Percentiles rank a stretch among this genome's conserved stretches.
Evolutionary conservation across 768 basidiomycete genomes (phyloP).

Genomic region (Agaricus bisporus): DNA sequence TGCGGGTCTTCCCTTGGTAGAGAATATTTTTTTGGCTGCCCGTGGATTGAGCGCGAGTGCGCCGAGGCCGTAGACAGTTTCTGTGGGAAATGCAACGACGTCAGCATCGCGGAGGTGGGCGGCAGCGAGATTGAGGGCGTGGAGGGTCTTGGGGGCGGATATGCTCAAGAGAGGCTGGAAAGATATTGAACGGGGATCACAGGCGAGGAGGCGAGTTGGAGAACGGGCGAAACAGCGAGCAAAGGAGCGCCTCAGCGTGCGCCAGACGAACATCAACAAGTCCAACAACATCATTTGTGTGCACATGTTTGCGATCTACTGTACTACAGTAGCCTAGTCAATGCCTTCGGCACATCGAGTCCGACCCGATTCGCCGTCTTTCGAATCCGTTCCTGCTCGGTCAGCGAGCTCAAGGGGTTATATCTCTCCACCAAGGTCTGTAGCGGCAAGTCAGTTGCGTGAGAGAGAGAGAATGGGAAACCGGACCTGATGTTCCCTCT

Average conservation of each 20-base stretch:
- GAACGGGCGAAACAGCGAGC: slow-evolving; percentile 18
- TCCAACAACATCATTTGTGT: slow-evolving; percentile 6
- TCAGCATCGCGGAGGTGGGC: slow-evolving; percentile 41
- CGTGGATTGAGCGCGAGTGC: slow-evolving; percentile 64
- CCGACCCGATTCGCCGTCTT: slow-evolving; percentile 87
- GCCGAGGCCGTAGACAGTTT: slow-evolving; percentile 98
- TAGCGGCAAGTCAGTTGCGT: neutral
- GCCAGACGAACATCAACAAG: slow-evolving; percentile 23
- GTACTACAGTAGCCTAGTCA: too few species aligned
- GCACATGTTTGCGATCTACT: neutral
- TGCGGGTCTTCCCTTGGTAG: slow-evolving; percentile 84
- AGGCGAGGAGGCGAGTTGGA: slow-evolving; percentile 44
- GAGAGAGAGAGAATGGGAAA: neutral
- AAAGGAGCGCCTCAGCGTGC: slow-evolving; percentile 24
- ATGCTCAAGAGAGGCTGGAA: slow-evolving; percentile 47
- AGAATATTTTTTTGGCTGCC: slow-evolving; percentile 73
- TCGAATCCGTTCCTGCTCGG: slow-evolving; percentile 71
- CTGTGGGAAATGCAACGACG: slow-evolving; percentile 89
- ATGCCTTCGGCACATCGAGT: slow-evolving; percentile 63
- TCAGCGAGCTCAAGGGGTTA: slow-evolving; percentile 79
- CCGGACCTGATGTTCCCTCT: slow-evolving; percentile 71
- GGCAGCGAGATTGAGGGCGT: slow-evolving; percentile 51
- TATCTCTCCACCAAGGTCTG: slow-evolving; percentile 81
- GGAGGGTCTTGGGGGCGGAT: slow-evolving; percentile 41
- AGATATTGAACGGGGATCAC: slow-evolving; percentile 56